A percentile compares a stretch with the other conserved stretches of the same genome.
Evolutionary conservation across 163 green algal species (phyloP).

Genomic region (Chloroidium sp.): DNA sequence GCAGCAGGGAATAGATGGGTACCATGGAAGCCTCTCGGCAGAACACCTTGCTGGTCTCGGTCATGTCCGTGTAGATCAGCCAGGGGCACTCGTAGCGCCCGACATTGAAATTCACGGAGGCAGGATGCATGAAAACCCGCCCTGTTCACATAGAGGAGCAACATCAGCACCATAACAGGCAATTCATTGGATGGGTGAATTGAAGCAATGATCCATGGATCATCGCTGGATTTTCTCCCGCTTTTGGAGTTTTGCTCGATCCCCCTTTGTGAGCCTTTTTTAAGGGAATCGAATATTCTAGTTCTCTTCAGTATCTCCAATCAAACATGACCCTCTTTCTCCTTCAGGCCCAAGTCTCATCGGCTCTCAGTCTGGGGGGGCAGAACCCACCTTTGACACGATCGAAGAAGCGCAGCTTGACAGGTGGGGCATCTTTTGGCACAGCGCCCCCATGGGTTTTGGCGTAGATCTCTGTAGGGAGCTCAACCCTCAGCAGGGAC

Average conservation of each 20-base stretch:
- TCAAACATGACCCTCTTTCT: no score
- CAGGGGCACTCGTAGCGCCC: constrained; percentile 74
- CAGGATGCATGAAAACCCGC: constrained; percentile 89
- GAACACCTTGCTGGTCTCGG: constrained; percentile 60
- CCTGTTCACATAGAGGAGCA: constrained; percentile 16
- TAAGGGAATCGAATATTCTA: no score
- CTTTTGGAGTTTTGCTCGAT: no score
- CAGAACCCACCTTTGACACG: constrained; percentile 18
- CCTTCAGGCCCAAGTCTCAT: no score
- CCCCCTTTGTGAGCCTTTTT: no score
- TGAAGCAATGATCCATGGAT: no score
- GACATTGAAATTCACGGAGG: constrained; percentile 70
- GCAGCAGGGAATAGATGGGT: constrained; percentile 75
- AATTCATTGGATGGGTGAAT: no score
- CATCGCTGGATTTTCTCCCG: no score
- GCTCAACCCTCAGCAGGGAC: constrained; percentile 77
- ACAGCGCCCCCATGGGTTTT: constrained; percentile 63
- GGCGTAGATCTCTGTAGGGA: constrained; percentile 62
- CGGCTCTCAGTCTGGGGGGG: neutral
- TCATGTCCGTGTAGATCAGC: constrained; percentile 83
- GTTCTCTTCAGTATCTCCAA: no score
- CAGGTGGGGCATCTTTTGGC: constrained; percentile 49
- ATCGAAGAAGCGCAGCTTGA: constrained; percentile 41
- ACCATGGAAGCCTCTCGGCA: constrained; percentile 60
- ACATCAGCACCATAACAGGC: no score